Evolutionary conservation across 2,329 filamentous ascomycete genomes (phyloP).

Genomic region (Leptographium wingfieldii): DNA sequence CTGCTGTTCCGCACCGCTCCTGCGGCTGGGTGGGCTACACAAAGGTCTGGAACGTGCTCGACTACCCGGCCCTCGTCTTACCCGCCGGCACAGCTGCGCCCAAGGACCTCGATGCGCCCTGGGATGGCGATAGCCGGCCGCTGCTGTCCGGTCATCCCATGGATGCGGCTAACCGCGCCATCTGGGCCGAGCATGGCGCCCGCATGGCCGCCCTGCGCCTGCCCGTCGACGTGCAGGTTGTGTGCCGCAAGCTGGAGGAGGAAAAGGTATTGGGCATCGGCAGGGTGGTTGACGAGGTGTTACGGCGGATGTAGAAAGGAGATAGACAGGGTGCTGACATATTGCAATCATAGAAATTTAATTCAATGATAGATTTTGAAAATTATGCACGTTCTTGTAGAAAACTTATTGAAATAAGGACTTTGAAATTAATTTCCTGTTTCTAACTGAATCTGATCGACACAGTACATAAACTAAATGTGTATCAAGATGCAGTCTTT

Average conservation of each 20-base stretch:
- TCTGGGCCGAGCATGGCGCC: slow-evolving; percentile 30
- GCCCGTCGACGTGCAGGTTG: slow-evolving; percentile 40
- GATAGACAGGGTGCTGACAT: not conserved
- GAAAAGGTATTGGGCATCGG: slow-evolving; percentile 39
- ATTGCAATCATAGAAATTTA: too few species aligned
- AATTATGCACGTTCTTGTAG: too few species aligned
- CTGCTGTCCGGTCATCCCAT: slow-evolving; percentile 33
- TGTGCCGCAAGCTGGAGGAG: slow-evolving; percentile 38
- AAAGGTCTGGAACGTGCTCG: slow-evolving; percentile 49
- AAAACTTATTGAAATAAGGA: too few species aligned
- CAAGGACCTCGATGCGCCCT: slow-evolving; percentile 18
- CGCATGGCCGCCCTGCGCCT: slow-evolving; percentile 24
- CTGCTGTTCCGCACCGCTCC: slow-evolving; percentile 31
- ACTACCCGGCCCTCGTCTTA: slow-evolving; percentile 45
- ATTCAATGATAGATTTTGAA: too few species aligned
- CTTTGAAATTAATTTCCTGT: too few species aligned
- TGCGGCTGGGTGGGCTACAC: slow-evolving; percentile 44
- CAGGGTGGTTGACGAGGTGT: slow-evolving; percentile 18
- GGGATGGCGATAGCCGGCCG: slow-evolving; percentile 13
- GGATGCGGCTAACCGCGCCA: slow-evolving; percentile 37
- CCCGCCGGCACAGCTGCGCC: slow-evolving; percentile 33
- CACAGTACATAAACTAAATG: too few species aligned
- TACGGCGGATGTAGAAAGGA: not conserved
- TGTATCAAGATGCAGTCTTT: too few species aligned
- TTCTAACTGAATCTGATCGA: too few species aligned